These are phyloP conservation scores for Boechera stricta DNA, from an alignment of 345 rosid species.

Conservation along the genomic window DNA sequence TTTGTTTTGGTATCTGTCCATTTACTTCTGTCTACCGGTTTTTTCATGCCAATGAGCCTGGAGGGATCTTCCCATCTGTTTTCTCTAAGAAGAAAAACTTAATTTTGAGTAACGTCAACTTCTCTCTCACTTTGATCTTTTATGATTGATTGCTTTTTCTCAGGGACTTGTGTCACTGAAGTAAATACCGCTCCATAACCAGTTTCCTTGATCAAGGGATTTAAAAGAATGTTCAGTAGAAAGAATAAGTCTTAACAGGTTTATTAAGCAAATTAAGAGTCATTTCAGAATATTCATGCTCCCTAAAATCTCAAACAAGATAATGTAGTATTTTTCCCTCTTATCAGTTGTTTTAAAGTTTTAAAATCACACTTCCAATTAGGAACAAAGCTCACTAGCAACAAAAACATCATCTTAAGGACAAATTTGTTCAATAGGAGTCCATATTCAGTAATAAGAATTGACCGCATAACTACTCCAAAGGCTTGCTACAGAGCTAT, in stretches of 20 bases:
- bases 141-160: conserved; percentile 51
- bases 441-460: no score
- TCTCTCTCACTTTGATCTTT: conserved; percentile 53
- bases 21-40: conserved; percentile 45
- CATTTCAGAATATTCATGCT: conserved; percentile 7
- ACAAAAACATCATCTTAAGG: conserved; percentile 15
- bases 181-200: conserved; percentile 64
- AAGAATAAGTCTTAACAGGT: conserved; percentile 10
- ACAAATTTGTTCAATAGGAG: no score
- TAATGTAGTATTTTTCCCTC: no score
- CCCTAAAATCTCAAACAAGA: conserved; percentile 6
- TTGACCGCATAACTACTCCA: not conserved
- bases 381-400: conserved; percentile 10
- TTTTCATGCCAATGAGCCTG: conserved; percentile 57
- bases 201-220: conserved; percentile 53
- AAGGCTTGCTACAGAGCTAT: conserved; percentile 4
- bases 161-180: conserved; percentile 58
- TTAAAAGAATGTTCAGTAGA: conserved; percentile 30
- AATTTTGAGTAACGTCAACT: conserved; percentile 53
- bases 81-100: conserved; percentile 91
- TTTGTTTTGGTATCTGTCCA: conserved; percentile 40
- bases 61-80: conserved; percentile 96
- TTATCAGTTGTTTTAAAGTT: no score
- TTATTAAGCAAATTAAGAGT: not conserved
- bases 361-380: no score